Evolutionary conservation across 768 basidiomycete species (phyloP).

Genomic region (Cubamyces sp.): DNA sequence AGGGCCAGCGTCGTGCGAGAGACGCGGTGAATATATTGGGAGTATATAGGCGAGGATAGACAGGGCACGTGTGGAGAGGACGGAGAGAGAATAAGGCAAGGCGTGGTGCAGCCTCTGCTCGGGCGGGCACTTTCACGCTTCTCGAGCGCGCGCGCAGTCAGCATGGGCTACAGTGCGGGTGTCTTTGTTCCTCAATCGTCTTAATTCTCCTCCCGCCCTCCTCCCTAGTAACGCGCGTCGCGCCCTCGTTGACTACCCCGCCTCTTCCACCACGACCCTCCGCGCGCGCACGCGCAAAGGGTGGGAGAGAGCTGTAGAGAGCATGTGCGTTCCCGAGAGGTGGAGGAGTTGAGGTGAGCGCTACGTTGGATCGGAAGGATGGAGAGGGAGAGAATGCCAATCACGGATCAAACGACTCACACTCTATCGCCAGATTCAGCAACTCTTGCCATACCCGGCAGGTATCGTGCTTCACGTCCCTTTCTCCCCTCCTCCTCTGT

Average conservation of each 20-base stretch:
- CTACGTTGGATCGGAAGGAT: constrained; percentile 11
- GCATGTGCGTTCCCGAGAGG: neutral
- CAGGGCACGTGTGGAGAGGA: constrained; percentile 15
- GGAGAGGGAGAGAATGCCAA: neutral
- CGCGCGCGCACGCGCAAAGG: neutral
- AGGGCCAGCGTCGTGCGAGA: neutral
- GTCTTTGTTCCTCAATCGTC: too few relatives aligned
- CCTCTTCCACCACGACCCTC: neutral
- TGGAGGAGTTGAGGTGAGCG: neutral
- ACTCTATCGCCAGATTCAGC: constrained; percentile 21
- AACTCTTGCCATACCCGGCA: constrained; percentile 15
- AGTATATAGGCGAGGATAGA: constrained; percentile 19
- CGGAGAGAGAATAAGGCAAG: constrained; percentile 11
- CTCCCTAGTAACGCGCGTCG: neutral
- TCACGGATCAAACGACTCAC: constrained; percentile 11
- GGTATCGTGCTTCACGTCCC: constrained; percentile 10
- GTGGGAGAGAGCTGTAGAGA: neutral
- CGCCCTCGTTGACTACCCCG: neutral
- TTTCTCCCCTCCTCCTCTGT: neutral
- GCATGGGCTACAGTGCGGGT: too few relatives aligned
- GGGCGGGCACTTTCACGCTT: neutral
- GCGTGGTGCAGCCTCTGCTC: neutral
- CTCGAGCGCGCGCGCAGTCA: constrained; percentile 5
- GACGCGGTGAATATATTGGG: neutral
- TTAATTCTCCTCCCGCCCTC: neutral